A percentile compares a stretch with the other conserved stretches of the same genome.
phyloP scores from a whole-genome alignment of 225 moss, liverwort and hornwort species.

The Antitrichia curtipendula region DNA sequence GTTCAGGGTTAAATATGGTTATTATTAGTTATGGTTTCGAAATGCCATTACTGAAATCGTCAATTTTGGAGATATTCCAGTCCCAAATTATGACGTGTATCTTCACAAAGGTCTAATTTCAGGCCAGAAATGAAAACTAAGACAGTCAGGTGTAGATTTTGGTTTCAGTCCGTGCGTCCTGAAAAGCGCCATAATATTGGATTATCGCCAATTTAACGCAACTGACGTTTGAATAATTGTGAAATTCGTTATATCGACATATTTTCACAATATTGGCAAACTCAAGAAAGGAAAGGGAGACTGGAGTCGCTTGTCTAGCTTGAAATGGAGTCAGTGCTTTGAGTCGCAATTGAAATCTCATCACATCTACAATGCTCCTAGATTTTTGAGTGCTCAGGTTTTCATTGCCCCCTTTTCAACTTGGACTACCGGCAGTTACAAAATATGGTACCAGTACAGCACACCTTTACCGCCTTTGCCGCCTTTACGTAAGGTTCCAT shows the following conservation, averaged over 20 bases:
- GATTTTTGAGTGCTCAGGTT: background rate
- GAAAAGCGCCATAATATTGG: background rate
- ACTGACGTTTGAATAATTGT: background rate
- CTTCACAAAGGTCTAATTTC: background rate
- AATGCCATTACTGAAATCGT: background rate
- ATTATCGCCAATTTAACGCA: background rate
- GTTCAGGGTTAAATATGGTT: no score
- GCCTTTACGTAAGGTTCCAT: background rate
- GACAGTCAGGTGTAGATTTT: background rate
- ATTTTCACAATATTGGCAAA: background rate
- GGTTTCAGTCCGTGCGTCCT: no score
- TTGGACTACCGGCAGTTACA: background rate
- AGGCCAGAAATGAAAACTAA: background rate
- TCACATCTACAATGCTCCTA: background rate
- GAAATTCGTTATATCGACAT: background rate
- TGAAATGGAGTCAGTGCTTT: background rate
- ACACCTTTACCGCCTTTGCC: background rate
- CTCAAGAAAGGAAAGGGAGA: no score
- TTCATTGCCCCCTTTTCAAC: no score
- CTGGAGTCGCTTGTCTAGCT: background rate
- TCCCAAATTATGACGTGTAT: no score
- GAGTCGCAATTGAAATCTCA: background rate
- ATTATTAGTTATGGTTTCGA: background rate
- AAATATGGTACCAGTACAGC: background rate
- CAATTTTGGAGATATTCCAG: background rate